Percentiles rank a stretch among this genome's conserved stretches.
phyloP scores from a whole-genome alignment of 176 grass and related monocot genomes.

The Cenchrus americanus region DNA sequence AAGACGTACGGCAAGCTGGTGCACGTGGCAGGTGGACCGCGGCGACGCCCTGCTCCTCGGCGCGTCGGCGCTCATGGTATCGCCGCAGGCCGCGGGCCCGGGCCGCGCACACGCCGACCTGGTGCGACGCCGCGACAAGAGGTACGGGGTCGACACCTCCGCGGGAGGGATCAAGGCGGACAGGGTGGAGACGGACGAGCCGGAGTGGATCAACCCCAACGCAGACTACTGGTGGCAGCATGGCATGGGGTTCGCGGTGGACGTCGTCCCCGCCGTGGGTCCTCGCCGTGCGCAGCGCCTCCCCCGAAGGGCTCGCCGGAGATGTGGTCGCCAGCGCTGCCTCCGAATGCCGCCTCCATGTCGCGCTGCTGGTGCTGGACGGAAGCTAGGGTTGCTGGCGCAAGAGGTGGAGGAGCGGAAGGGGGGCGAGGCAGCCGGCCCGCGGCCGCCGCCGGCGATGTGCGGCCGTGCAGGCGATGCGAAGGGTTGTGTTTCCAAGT shows the following conservation, averaged over 20 bases:
- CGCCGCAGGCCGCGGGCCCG: constrained; percentile 52
- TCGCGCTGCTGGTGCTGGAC: too few species aligned
- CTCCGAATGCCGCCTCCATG: too few species aligned
- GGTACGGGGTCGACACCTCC: constrained; percentile 48
- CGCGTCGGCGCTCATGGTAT: constrained; percentile 25
- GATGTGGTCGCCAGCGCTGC: too few species aligned
- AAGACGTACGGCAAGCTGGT: constrained; percentile 91
- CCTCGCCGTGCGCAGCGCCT: too few species aligned
- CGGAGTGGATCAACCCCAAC: constrained; percentile 81
- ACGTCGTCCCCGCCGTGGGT: constrained; percentile 45
- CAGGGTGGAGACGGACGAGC: constrained; percentile 72
- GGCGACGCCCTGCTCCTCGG: constrained; percentile 51
- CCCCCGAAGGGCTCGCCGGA: too few species aligned
- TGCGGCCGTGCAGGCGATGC: too few species aligned
- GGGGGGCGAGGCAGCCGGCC: too few species aligned
- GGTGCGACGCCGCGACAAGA: constrained; percentile 56
- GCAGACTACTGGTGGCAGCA: constrained; percentile 83
- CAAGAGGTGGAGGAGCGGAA: too few species aligned
- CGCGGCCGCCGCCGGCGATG: too few species aligned
- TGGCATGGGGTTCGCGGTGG: constrained; percentile 74
- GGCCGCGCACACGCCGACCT: constrained; percentile 47
- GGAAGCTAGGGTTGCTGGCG: too few species aligned
- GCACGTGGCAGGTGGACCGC: constrained; percentile 91
- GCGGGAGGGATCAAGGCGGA: constrained; percentile 53
- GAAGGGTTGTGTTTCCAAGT: too few species aligned